Percentiles rank a stretch among this genome's conserved stretches.
These are phyloP conservation scores for Salix caprea DNA, from an alignment of 345 rosid species.

Conservation along the genomic window DNA sequence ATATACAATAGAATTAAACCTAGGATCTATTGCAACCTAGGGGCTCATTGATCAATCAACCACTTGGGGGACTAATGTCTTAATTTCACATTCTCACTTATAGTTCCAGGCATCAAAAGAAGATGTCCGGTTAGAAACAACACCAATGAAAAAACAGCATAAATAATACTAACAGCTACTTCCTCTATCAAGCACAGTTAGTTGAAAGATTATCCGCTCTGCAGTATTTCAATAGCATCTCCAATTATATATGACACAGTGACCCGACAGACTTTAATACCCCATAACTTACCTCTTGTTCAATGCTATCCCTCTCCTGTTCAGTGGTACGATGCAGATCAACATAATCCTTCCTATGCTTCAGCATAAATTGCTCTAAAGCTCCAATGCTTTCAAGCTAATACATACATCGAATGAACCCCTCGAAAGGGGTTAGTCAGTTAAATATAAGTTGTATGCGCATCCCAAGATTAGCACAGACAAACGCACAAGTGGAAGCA, in stretches of 20 bases:
- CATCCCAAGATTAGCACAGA: background rate
- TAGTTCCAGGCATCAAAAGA: background rate
- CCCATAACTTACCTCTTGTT: slow-evolving; percentile 66
- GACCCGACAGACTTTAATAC: background rate
- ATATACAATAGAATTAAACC: background rate
- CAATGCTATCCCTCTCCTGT: slow-evolving; percentile 86
- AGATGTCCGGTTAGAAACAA: background rate
- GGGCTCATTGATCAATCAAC: background rate
- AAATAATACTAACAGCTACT: background rate
- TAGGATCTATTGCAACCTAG: background rate
- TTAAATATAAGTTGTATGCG: background rate
- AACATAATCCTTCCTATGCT: slow-evolving; percentile 80
- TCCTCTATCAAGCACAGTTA: background rate
- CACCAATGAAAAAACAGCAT: background rate
- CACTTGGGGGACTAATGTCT: background rate
- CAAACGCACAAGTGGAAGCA: background rate
- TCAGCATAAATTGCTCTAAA: slow-evolving; percentile 64
- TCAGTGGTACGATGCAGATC: slow-evolving; percentile 78
- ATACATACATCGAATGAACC: background rate
- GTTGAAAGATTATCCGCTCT: background rate
- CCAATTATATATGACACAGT: background rate
- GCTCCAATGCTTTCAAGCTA: slow-evolving; percentile 73
- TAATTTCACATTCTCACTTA: too few species aligned
- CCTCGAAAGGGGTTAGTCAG: background rate
- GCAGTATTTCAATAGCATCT: background rate